Evolutionary conservation across 345 rosid genomes (phyloP).

Genomic region (Boechera divaricarpa): DNA sequence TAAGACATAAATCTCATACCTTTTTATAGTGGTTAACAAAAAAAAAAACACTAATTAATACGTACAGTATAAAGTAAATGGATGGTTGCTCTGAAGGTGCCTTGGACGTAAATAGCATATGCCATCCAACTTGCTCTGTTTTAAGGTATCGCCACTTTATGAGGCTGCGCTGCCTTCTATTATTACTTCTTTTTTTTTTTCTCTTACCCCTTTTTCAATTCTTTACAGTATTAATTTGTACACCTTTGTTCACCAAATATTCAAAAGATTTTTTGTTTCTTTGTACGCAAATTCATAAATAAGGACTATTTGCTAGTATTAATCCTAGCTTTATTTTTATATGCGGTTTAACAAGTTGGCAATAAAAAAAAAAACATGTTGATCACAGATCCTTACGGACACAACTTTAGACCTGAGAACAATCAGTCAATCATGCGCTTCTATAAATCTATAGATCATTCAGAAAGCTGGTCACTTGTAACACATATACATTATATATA

Average conservation of each 20-base stretch:
- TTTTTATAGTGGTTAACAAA: not conserved
- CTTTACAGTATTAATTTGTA: not conserved
- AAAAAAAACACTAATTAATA: not conserved
- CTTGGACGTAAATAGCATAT: not conserved
- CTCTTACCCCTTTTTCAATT: not conserved
- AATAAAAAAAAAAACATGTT: not conserved
- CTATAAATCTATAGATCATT: not conserved
- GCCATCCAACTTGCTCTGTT: slow-evolving; percentile 25
- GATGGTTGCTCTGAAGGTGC: not conserved
- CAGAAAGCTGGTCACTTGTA: slow-evolving; percentile 18
- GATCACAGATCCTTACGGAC: slow-evolving; percentile 19
- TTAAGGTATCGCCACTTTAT: slow-evolving; percentile 11
- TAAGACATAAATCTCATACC: not conserved
- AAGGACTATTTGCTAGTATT: too few species aligned
- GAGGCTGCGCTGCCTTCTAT: slow-evolving; percentile 35
- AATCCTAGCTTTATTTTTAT: not conserved
- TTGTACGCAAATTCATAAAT: not conserved
- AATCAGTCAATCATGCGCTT: not conserved
- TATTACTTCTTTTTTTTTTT: too few species aligned
- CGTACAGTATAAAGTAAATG: not conserved
- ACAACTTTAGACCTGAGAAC: slow-evolving; percentile 5
- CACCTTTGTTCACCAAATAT: slow-evolving; percentile 4
- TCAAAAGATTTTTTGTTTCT: not conserved
- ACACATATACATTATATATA: not conserved
- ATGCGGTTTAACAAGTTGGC: slow-evolving; percentile 5